Evolutionary conservation across 352 stramenopile genomes (phyloP).

Genomic region (Halophytophthora batemanensis): DNA sequence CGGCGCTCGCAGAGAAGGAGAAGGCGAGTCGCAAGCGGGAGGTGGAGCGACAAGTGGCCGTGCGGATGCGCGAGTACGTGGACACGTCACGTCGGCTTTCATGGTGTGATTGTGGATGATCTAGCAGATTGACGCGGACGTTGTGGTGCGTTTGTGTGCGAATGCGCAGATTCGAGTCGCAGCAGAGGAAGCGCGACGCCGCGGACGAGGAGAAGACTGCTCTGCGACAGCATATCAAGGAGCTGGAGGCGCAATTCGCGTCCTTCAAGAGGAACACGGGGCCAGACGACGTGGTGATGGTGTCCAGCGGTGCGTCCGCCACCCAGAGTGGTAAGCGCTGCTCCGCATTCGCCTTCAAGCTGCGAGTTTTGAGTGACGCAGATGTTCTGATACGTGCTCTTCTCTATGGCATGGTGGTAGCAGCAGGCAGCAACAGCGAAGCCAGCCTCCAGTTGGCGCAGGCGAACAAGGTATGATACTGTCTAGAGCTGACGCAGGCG

Average conservation of each 20-base stretch:
- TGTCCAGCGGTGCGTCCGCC: conserved; percentile 28
- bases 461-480: conserved; percentile 58
- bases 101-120: neutral
- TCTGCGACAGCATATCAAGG: conserved; percentile 41
- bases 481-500: neutral
- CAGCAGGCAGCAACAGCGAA: conserved; percentile 42
- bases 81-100: neutral
- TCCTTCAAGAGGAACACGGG: conserved; percentile 45
- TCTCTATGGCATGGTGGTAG: neutral
- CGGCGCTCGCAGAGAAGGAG: conserved; percentile 47
- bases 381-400: neutral
- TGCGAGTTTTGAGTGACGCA: neutral
- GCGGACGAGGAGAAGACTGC: conserved; percentile 34
- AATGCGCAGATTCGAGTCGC: conserved; percentile 24
- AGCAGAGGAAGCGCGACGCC: conserved; percentile 26
- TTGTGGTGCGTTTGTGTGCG: neutral
- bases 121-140: neutral
- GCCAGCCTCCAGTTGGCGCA: conserved; percentile 54
- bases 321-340: conserved; percentile 18
- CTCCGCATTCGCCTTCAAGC: neutral
- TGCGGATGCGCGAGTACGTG: conserved; percentile 35
- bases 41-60: conserved; percentile 44
- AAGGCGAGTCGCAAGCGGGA: conserved; percentile 38
- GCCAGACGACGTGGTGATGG: conserved; percentile 32
- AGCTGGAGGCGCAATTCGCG: conserved; percentile 53